Evolutionary conservation across 2,329 filamentous ascomycete genomes (phyloP), one percentile per base, ranked within the genome.

Genomic region (Parastagonospora avenae): DNA sequence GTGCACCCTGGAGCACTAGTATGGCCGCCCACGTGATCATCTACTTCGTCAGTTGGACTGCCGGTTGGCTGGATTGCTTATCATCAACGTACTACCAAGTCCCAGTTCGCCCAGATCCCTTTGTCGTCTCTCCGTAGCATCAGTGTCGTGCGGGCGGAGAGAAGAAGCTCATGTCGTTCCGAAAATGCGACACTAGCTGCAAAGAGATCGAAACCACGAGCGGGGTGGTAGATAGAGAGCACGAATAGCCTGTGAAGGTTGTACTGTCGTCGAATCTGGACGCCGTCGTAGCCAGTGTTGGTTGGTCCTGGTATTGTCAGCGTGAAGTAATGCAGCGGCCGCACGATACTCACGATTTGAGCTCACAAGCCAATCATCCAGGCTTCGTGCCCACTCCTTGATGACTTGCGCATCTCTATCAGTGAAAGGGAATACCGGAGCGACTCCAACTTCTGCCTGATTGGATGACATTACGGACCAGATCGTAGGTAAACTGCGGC

Each of bases 11-110:
- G 1, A 78, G 57, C 1, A 78, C 74, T n/a, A 78, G 74, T 8
- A 78, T 58, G 2, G 76, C 75, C 5, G 76, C 76, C 76, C 75
- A 77, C 0, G 76, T 77, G 43, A 78, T 78, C 56, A 78, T 74
- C 15, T 47, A 36, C n/a, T 31, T 11, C 32, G 29, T 8, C 5
- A 9, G n/a, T 11, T 31, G 29, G 3, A n/a, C 12, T 39, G 7
- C 4, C 10, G 10, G 29, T 41, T 7, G 4, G 8, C 29, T 10
- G 29, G 7, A 4, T 2, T 8, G 2, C 39, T 9, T 41, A 29
- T 24, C 8, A 12, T 33, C 5, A 28, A 14, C 42, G 28, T n/a
- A 35, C 48, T 35, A 77, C 70, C 0, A 78, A 59, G 36, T 78
- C 76, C 70, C 74, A 78, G 38, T 78, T 78, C 4, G 74, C 70